phyloP scores from a whole-genome alignment of 148 eudicot species.

The Selenicereus undatus region DNA sequence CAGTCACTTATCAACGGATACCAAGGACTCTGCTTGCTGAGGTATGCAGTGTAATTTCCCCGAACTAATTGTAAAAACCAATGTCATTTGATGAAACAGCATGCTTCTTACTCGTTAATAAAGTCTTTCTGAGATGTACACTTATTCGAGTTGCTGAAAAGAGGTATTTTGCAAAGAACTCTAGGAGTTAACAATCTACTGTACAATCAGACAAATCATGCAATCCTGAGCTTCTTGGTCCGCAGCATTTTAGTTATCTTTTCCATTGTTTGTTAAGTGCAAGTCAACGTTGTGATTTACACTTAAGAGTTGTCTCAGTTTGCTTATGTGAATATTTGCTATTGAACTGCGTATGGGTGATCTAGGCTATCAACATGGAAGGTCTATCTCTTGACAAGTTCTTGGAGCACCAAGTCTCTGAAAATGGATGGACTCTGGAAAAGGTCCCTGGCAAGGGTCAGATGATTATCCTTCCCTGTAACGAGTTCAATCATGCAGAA shows the following conservation, averaged over 20 bases:
- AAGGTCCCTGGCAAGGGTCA: constrained; percentile 61
- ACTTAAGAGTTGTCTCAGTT: neutral
- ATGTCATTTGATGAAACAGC: neutral
- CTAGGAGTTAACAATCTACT: too few species aligned
- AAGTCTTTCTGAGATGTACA: too few species aligned
- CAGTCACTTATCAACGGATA: constrained; percentile 71
- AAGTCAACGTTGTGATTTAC: neutral
- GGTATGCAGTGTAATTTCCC: constrained; percentile 36
- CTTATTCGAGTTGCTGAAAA: too few species aligned
- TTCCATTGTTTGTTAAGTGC: neutral
- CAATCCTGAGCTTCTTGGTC: neutral
- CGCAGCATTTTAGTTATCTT: neutral
- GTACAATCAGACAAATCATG: neutral
- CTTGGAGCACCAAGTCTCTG: constrained; percentile 66
- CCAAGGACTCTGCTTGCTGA: constrained; percentile 85
- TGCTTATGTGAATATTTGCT: neutral
- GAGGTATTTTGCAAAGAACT: too few species aligned
- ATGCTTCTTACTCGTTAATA: too few species aligned
- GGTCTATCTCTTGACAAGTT: constrained; percentile 80
- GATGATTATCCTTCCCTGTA: constrained; percentile 54
- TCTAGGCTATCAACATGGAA: constrained; percentile 81
- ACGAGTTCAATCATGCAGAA: constrained; percentile 84
- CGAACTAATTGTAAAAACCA: neutral
- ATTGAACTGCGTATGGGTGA: constrained; percentile 2
- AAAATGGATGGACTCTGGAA: constrained; percentile 71